These are phyloP conservation scores for Fistulifera pelliculosa DNA, from an alignment of 108 stramenopile species.

Conservation along the genomic window DNA sequence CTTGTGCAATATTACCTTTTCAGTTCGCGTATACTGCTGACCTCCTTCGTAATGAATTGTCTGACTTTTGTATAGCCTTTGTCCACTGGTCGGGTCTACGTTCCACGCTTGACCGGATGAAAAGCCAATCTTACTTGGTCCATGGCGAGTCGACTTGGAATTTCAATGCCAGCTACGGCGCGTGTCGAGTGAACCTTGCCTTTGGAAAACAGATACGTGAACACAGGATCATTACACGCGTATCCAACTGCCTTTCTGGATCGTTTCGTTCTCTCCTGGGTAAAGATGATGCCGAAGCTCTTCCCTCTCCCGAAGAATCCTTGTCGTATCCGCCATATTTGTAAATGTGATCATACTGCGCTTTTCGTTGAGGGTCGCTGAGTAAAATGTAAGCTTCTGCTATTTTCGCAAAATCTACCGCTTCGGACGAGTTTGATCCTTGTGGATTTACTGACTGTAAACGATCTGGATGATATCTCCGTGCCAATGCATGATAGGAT, in stretches of 20 bases:
- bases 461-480: constrained; percentile 47
- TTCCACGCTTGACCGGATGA: constrained; percentile 14
- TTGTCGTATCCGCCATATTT: constrained; percentile 19
- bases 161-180: constrained; percentile 19
- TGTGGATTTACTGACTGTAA: constrained; percentile 7
- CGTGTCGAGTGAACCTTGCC: constrained; percentile 17
- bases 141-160: constrained; percentile 23
- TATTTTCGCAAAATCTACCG: constrained; percentile 34
- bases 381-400: constrained; percentile 44
- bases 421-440: too few species aligned
- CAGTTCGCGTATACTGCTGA: constrained; percentile 20
- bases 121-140: constrained; percentile 7
- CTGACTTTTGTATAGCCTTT: constrained; percentile 9
- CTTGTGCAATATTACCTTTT: constrained; percentile 28
- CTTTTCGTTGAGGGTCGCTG: constrained; percentile 34
- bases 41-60: constrained; percentile 26
- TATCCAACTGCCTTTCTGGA: constrained; percentile 26
- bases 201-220: constrained; percentile 16
- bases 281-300: background rate
- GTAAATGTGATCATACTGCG: constrained; percentile 46
- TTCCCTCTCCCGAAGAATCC: background rate
- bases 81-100: constrained; percentile 7
- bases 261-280: background rate
- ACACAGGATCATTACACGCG: constrained; percentile 18
- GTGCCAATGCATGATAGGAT: constrained; percentile 42